Evolutionary conservation across 1,284 basidiomycete species (phyloP), one percentile per base, ranked within the genome.

Genomic region (Apiotrichum gracile): DNA sequence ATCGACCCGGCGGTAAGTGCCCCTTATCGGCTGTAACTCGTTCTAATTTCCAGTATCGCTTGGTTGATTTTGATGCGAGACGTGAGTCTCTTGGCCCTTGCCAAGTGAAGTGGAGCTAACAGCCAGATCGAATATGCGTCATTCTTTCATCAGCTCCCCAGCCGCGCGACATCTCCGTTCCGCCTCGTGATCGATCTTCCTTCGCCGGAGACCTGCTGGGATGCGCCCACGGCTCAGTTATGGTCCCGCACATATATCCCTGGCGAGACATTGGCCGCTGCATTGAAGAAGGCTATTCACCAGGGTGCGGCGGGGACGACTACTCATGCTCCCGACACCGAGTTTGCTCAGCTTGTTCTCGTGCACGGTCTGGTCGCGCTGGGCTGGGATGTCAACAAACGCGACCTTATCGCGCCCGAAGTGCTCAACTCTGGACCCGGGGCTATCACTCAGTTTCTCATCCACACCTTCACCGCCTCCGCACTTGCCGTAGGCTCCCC

Each of bases 31-130:
- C 29, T 21, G 10, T 13, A 16, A 8, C 5, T 12, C 9, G 10
- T 21, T 14, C 24, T 39, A 3, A 43, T 21, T 22, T 4, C 10
- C 29, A 45, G 42, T 13, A 43, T 51, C 21, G 45, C 33, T 4
- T 51, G 51, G 51, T 17, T 47, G 24, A 53, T 53, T 26, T 38
- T 53, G 6, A 42, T 53, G n/a, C 39, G 51, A 17, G 51, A 52
- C 22, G 49, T 50, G 39, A 17, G 49, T 34, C 12, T 3, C 10
- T 29, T n/a, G n/a, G n/a, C n/a, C n/a, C n/a, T n/a, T n/a, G n/a
- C n/a, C n/a, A n/a, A n/a, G n/a, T n/a, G n/a, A n/a, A n/a, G n/a
- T n/a, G n/a, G n/a, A n/a, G n/a, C 41, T 43, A 31, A 27, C 27
- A 7, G 13, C 9, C 19, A 45, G 43, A 55, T 51, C 19, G 53